Conservation (phyloP, 768 basidiomycete genomes). For the Baorangia bicolor region DNA sequence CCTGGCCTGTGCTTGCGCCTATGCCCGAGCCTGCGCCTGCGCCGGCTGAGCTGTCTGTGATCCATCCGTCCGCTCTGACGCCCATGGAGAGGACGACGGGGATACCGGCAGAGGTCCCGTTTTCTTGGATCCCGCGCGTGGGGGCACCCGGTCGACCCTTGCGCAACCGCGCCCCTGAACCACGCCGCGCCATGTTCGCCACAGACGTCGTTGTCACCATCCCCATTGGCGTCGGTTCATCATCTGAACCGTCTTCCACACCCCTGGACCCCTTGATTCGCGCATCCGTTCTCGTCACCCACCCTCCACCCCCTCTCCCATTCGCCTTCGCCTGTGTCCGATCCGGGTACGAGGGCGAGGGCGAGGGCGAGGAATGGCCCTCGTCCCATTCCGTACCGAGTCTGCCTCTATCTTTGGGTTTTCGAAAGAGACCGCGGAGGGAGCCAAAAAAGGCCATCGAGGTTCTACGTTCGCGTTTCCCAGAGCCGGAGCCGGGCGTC, state of each 20-base stretch:
- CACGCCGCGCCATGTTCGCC: not conserved
- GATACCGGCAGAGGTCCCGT: not conserved
- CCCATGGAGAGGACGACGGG: not conserved
- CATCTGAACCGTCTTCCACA: conserved; percentile 14
- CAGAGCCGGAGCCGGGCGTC: not conserved
- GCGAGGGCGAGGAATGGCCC: not conserved
- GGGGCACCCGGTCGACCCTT: conserved; percentile 13
- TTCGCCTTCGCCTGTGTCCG: not conserved
- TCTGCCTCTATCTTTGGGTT: conserved; percentile 13
- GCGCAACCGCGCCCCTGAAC: conserved; percentile 9
- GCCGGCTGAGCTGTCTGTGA: conserved; percentile 9
- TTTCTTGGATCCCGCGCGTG: not conserved
- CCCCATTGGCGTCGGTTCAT: conserved; percentile 3
- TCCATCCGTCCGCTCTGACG: conserved; percentile 18
- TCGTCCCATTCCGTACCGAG: conserved; percentile 13
- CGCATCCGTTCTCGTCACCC: conserved; percentile 33
- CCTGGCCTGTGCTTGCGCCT: not conserved
- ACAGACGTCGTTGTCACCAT: not conserved
- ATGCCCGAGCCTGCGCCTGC: not conserved
- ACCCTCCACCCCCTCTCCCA: conserved; percentile 1
- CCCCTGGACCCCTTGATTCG: conserved; percentile 6
- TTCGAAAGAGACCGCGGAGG: conserved; percentile 27
- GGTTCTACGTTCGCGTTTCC: conserved; percentile 17
- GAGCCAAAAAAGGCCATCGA: conserved; percentile 29
- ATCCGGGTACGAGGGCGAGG: too few relatives aligned